Conservation (phyloP, 2,329 filamentous ascomycete species). For the Talaromyces sp. region DNA sequence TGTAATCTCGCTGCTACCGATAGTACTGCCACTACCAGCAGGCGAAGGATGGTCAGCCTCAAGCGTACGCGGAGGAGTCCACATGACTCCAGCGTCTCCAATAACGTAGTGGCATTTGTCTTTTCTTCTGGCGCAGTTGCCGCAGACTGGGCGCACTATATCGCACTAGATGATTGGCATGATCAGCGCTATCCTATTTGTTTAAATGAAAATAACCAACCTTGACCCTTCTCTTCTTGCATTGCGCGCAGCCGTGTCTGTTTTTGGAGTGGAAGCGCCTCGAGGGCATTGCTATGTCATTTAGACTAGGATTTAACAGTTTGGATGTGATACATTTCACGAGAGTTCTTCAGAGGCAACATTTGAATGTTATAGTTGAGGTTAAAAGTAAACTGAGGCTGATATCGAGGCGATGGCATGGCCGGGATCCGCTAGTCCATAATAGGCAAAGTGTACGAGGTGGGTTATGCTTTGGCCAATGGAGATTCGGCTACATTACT, state of each 20-base stretch:
- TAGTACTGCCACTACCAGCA: neutral
- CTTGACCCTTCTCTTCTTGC: conserved; percentile 6
- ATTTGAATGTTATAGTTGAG: neutral
- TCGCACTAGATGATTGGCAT: neutral
- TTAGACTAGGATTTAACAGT: neutral
- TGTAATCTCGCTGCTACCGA: neutral
- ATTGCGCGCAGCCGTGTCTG: conserved; percentile 5
- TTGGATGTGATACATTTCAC: neutral
- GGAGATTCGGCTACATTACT: no score
- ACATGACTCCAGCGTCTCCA: neutral
- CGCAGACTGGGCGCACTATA: conserved; percentile 1
- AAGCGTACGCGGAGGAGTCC: neutral
- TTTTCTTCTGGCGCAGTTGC: conserved; percentile 6
- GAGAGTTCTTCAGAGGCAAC: neutral
- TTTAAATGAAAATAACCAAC: neutral
- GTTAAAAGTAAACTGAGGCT: neutral
- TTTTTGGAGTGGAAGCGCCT: conserved; percentile 6
- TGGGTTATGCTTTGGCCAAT: neutral
- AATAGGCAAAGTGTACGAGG: neutral
- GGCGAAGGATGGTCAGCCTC: neutral
- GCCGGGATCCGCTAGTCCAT: neutral
- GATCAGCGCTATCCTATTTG: neutral
- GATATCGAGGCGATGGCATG: neutral
- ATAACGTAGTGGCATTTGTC: neutral
- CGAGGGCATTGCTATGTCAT: neutral